Base-by-base conservation (phyloP, 139 green algal genomes). In the Auxenochlorella pyrenoidosa region DNA sequence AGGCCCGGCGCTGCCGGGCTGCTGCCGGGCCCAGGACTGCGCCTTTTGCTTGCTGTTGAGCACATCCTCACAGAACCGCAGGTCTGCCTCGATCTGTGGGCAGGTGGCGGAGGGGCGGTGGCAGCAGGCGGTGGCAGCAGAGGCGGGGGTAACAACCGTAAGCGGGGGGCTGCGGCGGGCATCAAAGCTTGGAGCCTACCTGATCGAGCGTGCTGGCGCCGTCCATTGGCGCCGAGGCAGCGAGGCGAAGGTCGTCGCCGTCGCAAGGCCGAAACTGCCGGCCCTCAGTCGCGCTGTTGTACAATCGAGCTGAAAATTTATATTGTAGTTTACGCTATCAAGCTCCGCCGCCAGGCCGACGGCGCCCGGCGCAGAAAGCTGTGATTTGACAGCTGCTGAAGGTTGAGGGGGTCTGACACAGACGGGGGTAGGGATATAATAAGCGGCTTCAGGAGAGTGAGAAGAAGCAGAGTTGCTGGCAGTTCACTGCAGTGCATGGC, bases 21-120 rank as follows among this genome's bases (percentile, higher is more conserved):
- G 51, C 78, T 72, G 34, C 34, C 51, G 78, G 34, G 34, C 78
- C 54, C 30, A 10, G n/a, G 59, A 8, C 34, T 68, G 51, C 21
- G 63, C 5, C 44, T 79, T 22, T 8, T 32, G 16, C 32, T 36
- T 51, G 44, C 66, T 79, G 66, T 79, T 86, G 1, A 86, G 66
- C 8, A 86, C 82, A 38, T 86, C 66, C 44, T 86, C 82, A 24
- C 82, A 86, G 66, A 86, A 86, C n/a, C n/a, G 65, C 43, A 86
- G 54, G 82, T 86, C 66, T 8, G 82, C 82, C 82, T 86, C 82
- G 24, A 86, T 86, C 82, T 86, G 82, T 44, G 68, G 3, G 13
- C 6, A 54, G 44, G 38, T 4, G 54, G 30, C 32, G 12, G 13
- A 66, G 44, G 36, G 16, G 73, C 24, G 24, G 73, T 30, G 24